phyloP scores from a whole-genome alignment of 2,329 filamentous ascomycete genomes.

The Rutstroemia sp. region DNA sequence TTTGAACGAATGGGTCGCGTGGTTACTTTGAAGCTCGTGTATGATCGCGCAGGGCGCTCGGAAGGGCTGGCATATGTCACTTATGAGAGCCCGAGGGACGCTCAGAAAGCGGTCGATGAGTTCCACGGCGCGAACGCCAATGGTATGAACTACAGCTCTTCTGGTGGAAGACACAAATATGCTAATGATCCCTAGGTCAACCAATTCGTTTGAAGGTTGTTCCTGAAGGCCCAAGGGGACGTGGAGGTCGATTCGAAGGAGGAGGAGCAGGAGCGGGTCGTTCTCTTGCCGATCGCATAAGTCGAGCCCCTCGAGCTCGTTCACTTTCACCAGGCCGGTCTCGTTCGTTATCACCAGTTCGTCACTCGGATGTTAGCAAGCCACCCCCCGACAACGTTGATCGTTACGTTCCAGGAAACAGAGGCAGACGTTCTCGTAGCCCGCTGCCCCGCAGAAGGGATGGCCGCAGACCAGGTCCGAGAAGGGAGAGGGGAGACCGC shows the following conservation, averaged over 20 bases:
- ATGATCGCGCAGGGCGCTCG: constrained; percentile 83
- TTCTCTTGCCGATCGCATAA: constrained; percentile 54
- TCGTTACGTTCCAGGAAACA: constrained; percentile 29
- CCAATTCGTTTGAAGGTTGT: constrained; percentile 70
- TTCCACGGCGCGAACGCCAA: constrained; percentile 90
- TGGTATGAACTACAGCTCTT: constrained; percentile 37
- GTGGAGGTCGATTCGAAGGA: constrained; percentile 44
- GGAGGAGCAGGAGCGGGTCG: constrained; percentile 49
- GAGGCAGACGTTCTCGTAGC: constrained; percentile 45
- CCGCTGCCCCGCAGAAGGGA: constrained; percentile 46
- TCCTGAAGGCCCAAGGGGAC: constrained; percentile 38
- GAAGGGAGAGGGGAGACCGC: constrained; percentile 31
- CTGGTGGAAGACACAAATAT: background rate
- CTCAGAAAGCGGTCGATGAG: constrained; percentile 65
- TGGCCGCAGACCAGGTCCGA: constrained; percentile 44
- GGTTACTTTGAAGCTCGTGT: constrained; percentile 60
- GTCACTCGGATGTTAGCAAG: constrained; percentile 29
- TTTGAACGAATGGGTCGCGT: constrained; percentile 74
- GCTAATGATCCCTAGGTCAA: constrained; percentile 46
- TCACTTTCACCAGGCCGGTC: constrained; percentile 45
- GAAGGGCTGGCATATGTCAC: constrained; percentile 80
- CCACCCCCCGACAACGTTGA: constrained; percentile 29
- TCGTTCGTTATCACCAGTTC: constrained; percentile 51
- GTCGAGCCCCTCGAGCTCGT: constrained; percentile 32
- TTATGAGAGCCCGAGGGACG: constrained; percentile 65